A percentile compares a stretch with the other conserved stretches of the same genome.
Conservation (phyloP, 2,329 filamentous ascomycete genomes). For the Cladorrhinum sp. region DNA sequence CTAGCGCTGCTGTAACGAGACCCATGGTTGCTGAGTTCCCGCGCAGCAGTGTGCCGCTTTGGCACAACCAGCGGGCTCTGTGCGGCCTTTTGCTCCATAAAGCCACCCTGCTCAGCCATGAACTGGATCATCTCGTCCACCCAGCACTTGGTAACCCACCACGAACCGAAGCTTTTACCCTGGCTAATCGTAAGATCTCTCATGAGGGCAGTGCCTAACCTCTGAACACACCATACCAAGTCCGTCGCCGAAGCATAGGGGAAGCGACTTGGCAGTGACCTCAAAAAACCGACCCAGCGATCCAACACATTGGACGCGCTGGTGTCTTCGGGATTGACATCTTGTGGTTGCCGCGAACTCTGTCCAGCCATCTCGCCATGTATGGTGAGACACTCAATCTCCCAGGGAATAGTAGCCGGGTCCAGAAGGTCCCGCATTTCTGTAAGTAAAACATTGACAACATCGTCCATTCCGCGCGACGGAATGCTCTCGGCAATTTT, state of each 20-base stretch:
- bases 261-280: constrained; percentile 66
- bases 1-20: constrained; percentile 45
- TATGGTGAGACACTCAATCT: constrained; percentile 58
- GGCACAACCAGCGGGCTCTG: constrained; percentile 31
- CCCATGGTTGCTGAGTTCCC: constrained; percentile 36
- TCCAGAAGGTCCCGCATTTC: constrained; percentile 71
- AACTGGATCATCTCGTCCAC: constrained; percentile 92
- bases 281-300: constrained; percentile 71
- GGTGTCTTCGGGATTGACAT: constrained; percentile 37
- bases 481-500: constrained; percentile 64
- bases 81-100: constrained; percentile 60
- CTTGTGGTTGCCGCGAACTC: constrained; percentile 42
- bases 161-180: constrained; percentile 79
- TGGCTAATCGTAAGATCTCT: constrained; percentile 77
- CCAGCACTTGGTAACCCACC: constrained; percentile 96
- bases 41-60: constrained; percentile 36
- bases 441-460: constrained; percentile 58
- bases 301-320: constrained; percentile 68
- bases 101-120: constrained; percentile 85
- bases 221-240: constrained; percentile 72
- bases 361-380: constrained; percentile 56
- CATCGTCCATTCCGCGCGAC: constrained; percentile 62
- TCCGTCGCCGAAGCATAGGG: constrained; percentile 69
- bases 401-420: constrained; percentile 63
- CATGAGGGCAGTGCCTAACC: constrained; percentile 72